These are phyloP conservation scores for Luffa acutangula DNA, from an alignment of 306 rosid species.

Conservation along the genomic window DNA sequence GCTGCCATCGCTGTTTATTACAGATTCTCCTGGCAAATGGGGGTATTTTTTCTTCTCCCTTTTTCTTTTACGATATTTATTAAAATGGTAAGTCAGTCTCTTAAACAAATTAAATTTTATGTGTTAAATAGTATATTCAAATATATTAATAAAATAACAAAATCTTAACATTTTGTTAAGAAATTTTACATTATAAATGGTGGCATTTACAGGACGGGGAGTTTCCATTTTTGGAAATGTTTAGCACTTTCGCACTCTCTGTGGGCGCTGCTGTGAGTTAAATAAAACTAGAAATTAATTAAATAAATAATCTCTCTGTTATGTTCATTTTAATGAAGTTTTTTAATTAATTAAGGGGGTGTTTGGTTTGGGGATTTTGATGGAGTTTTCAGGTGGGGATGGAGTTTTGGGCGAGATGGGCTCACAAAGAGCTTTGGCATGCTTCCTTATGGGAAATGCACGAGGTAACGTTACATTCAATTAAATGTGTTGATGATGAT, in stretches of 20 bases:
- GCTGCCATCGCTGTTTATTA: constrained; percentile 63
- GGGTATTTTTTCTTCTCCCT: constrained; percentile 22
- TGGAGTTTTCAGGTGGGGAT: constrained; percentile 27
- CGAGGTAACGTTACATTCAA: constrained; percentile 13
- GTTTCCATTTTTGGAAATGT: constrained; percentile 57
- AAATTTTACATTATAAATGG: too few species aligned
- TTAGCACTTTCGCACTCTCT: constrained; percentile 61
- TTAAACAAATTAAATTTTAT: too few species aligned
- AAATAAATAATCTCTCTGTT: too few species aligned
- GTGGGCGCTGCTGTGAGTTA: constrained; percentile 59
- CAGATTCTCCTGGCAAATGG: constrained; percentile 73
- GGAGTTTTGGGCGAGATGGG: constrained; percentile 59
- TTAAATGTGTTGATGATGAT: neutral
- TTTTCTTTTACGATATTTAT: neutral
- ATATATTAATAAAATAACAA: too few species aligned
- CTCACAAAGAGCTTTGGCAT: constrained; percentile 46
- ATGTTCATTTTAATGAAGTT: too few species aligned
- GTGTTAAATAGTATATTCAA: too few species aligned
- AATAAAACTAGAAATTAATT: neutral
- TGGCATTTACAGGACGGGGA: constrained; percentile 44
- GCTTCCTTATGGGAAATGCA: constrained; percentile 44
- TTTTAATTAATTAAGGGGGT: neutral
- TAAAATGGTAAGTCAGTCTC: too few species aligned
- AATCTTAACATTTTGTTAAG: too few species aligned
- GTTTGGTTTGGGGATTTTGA: neutral